Conservation (phyloP, 2,329 filamentous ascomycete genomes). For the Coleophoma crateriformis region DNA sequence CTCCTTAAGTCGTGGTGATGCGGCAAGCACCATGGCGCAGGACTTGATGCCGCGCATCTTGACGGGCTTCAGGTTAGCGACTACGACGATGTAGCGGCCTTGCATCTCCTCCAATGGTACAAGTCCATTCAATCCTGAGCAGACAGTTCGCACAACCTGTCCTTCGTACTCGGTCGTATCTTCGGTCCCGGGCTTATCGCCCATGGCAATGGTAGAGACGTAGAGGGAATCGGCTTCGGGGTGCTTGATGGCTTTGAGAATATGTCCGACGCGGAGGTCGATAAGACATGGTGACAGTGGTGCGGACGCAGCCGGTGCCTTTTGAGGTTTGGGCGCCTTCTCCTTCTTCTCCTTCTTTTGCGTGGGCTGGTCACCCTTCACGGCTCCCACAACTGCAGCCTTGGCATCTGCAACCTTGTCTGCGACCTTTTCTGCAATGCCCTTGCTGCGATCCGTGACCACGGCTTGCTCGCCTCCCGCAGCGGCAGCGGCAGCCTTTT, state of each 20-base stretch:
- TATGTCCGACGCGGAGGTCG: slow-evolving; percentile 93
- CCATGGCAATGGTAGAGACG: slow-evolving; percentile 92
- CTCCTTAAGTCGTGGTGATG: slow-evolving; percentile 76
- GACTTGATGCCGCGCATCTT: slow-evolving; percentile 92
- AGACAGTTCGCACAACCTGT: slow-evolving; percentile 88
- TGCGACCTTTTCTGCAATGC: slow-evolving; percentile 42
- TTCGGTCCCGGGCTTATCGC: slow-evolving; percentile 77
- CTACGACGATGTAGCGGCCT: slow-evolving; percentile 86
- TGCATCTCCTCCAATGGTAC: slow-evolving; percentile 96
- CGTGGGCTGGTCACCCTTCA: slow-evolving; percentile 38
- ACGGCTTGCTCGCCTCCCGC: slow-evolving; percentile 44
- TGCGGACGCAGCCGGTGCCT: slow-evolving; percentile 62
- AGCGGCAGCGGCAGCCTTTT: slow-evolving; percentile 66
- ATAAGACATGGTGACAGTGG: slow-evolving; percentile 81
- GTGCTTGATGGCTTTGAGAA: slow-evolving; percentile 91
- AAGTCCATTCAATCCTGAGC: slow-evolving; percentile 91
- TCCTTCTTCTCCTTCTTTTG: slow-evolving; percentile 84
- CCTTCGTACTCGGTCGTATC: slow-evolving; percentile 91
- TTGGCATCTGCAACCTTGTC: slow-evolving; percentile 39
- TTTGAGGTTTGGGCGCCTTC: slow-evolving; percentile 73
- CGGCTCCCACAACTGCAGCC: slow-evolving; percentile 27
- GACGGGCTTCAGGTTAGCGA: slow-evolving; percentile 97
- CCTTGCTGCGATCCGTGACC: slow-evolving; percentile 54
- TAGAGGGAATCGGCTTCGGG: slow-evolving; percentile 95
- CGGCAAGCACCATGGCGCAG: slow-evolving; percentile 88